Conservation (phyloP, 2,329 filamentous ascomycete genomes). For the Neofusicoccum laricinum region DNA sequence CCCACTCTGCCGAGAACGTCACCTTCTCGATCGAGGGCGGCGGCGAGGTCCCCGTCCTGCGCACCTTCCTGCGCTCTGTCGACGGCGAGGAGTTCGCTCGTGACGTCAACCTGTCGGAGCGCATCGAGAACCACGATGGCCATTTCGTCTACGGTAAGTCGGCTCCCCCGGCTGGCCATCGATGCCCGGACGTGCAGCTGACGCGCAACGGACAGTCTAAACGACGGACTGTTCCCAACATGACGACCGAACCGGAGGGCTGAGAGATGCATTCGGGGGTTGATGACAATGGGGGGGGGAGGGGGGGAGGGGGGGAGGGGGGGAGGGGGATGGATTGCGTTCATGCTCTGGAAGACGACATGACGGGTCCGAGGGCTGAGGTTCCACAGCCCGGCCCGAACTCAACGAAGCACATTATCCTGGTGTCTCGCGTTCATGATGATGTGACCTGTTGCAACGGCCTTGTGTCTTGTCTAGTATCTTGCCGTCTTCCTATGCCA, state of each 20-base stretch:
- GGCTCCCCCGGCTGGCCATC: neutral
- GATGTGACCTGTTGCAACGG: neutral
- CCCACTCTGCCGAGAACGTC: constrained; percentile 47
- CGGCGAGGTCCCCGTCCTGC: constrained; percentile 51
- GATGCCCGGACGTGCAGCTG: neutral
- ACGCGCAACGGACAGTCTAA: neutral
- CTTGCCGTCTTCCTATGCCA: neutral
- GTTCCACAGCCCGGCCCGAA: neutral
- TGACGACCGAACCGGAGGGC: neutral
- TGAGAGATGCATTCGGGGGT: constrained; percentile 5
- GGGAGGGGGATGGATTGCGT: constrained; percentile 5
- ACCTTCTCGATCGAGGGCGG: constrained; percentile 51
- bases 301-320: too few species aligned
- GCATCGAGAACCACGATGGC: constrained; percentile 55
- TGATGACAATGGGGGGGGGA: neutral
- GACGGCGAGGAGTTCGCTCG: constrained; percentile 42
- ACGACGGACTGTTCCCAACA: neutral
- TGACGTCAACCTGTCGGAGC: constrained; percentile 57
- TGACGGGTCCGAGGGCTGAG: constrained; percentile 6
- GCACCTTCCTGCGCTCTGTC: constrained; percentile 44
- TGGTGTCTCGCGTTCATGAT: neutral
- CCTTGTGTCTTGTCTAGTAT: neutral
- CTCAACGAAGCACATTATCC: neutral
- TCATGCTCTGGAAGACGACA: constrained; percentile 9
- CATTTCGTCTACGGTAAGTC: constrained; percentile 37